Base-by-base conservation (phyloP, 2,329 filamentous ascomycete genomes). In the Teratosphaeria nubilosa region DNA sequence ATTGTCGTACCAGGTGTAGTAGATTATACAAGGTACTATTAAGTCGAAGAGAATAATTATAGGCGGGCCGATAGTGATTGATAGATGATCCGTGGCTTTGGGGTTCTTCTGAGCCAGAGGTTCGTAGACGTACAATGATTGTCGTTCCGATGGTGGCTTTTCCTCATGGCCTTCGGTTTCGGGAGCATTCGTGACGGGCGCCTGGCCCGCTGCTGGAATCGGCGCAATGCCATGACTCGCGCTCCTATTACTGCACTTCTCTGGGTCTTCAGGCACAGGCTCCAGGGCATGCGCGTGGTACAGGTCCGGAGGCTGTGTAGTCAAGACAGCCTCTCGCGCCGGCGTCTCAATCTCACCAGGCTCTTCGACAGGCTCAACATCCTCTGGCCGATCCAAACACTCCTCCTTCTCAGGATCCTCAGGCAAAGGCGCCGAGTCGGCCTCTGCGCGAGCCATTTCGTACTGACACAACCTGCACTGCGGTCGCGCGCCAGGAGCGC, bases 31-130 rank as follows among this genome's bases (percentile, higher is more conserved):
- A 5, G 68, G 68, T 2, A 70, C 63, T 25, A 69, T 59, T 34
- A 70, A 58, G 51, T 70, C 68, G 62, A 69, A 69, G 16, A 69
- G 55, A 14, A 68, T 50, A 41, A 70, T 66, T 64, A 68, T 68
- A 9, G 68, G 68, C 5, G 66, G 54, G 13, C 68, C 68, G 11
- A 70, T 61, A 1, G 68, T 69, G 41, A 70, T 68, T 2, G 66
- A 65, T 22, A 65, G 30, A 56, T 63, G 62, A 53, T 66, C 60
- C 58, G 58, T 54, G 9, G 62, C 56, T 41, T 63, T 56, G 14
- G 62, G 58, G 32, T 61, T 51, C 32, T 63, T 65, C 32, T 63
- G 58, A 9, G 62, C 62, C 24, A 65, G 58, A 20, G 14, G 13
- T 22, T 53, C 51, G 31, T 53, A 53, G 16, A 30, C 31, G 51